Percentiles rank a stretch among this genome's conserved stretches.
Conservation (phyloP, 345 rosid genomes). For the Conringia planisiliqua region DNA sequence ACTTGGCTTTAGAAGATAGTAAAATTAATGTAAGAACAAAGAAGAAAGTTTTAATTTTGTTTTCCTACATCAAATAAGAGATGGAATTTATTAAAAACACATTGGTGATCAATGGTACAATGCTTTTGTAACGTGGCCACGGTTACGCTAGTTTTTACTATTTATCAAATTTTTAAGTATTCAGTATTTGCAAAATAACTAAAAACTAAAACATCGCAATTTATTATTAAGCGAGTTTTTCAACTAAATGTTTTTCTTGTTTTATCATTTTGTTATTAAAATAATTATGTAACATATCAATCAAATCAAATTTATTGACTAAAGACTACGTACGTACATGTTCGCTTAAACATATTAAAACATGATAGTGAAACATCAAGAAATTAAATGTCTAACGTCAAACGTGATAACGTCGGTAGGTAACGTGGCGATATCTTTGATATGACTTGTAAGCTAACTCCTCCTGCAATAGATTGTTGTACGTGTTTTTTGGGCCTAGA, state of each 20-base stretch:
- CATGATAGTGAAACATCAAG: background rate
- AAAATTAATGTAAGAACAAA: too few relatives aligned
- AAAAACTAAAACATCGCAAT: background rate
- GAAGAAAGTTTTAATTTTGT: too few relatives aligned
- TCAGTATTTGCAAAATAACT: background rate
- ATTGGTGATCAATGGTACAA: background rate
- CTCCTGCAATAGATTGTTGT: background rate
- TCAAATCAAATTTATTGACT: slow-evolving; percentile 14
- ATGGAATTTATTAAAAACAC: too few relatives aligned
- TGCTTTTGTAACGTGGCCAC: background rate
- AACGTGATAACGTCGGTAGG: slow-evolving; percentile 12
- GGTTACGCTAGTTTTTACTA: background rate
- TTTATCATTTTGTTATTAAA: background rate
- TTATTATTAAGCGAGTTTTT: background rate
- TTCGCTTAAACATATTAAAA: background rate
- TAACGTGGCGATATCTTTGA: background rate
- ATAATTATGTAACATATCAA: background rate
- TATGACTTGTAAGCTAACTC: slow-evolving; percentile 1
- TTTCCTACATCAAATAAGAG: background rate
- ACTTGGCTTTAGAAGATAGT: too few relatives aligned
- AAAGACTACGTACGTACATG: background rate
- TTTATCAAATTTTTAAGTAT: background rate
- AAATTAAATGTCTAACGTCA: background rate
- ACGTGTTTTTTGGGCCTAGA: background rate
- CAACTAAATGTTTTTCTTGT: too few relatives aligned